These are phyloP conservation scores for Chaetomium strumarium DNA, from an alignment of 2,329 filamentous ascomycete species.

Conservation along the genomic window DNA sequence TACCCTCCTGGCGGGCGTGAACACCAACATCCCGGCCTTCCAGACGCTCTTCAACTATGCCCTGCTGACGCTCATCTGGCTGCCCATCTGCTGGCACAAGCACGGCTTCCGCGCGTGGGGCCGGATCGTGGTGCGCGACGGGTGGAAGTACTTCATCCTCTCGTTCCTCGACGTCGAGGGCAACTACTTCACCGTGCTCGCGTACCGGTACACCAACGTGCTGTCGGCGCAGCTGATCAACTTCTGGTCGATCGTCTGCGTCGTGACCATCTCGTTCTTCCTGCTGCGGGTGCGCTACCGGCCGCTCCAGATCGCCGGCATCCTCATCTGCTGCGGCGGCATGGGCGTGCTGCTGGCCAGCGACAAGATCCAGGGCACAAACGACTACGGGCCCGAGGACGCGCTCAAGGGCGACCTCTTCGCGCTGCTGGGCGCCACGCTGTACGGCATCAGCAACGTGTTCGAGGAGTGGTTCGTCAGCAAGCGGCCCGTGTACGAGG, in stretches of 20 bases:
- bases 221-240: constrained; percentile 92
- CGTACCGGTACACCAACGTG: constrained; percentile 88
- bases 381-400: constrained; percentile 61
- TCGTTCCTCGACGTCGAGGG: constrained; percentile 92
- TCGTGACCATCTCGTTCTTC: constrained; percentile 76
- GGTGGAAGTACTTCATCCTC: constrained; percentile 92
- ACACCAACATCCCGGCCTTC: constrained; percentile 85
- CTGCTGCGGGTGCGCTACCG: constrained; percentile 87
- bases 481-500: constrained; percentile 83
- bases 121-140: constrained; percentile 59
- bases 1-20: constrained; percentile 57
- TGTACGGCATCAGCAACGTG: constrained; percentile 87
- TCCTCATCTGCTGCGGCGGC: constrained; percentile 84
- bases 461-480: constrained; percentile 92
- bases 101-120: constrained; percentile 71
- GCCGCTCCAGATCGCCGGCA: constrained; percentile 75
- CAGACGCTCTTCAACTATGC: constrained; percentile 95
- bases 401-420: constrained; percentile 90
- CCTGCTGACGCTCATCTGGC: constrained; percentile 75
- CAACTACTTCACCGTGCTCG: constrained; percentile 96
- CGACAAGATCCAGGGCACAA: constrained; percentile 75
- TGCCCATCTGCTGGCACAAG: constrained; percentile 68
- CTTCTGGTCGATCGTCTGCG: constrained; percentile 96
- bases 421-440: constrained; percentile 78
- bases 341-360: constrained; percentile 81